A percentile compares a stretch with the other conserved stretches of the same genome.
Conservation (phyloP, 371 early-diverging fungal genomes). For the Dinochytrium kinnereticum region DNA sequence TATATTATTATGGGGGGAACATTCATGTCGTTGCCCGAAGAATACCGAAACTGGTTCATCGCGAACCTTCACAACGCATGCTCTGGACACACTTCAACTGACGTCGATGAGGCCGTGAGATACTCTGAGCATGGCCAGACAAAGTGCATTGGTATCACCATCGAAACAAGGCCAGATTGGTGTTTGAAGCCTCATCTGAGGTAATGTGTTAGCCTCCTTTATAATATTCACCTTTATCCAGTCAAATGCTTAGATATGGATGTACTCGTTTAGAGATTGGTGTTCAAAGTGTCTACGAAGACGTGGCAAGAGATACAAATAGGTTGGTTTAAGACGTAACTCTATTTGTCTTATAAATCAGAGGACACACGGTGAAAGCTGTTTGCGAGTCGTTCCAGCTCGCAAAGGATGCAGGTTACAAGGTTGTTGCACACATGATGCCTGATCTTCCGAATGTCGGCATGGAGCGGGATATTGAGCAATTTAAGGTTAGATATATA, state of each 20-base stretch:
- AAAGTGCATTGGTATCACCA: conserved; percentile 99
- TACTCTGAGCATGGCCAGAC: conserved; percentile 95
- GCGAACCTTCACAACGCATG: conserved; percentile 97
- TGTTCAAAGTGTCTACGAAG: conserved; percentile 99
- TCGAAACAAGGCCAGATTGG: conserved; percentile 99
- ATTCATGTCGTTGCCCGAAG: conserved; percentile 97
- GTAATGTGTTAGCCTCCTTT: conserved; percentile 18
- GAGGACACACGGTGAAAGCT: conserved; percentile 99
- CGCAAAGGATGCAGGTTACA: conserved; percentile 99
- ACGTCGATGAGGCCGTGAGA: conserved; percentile 97
- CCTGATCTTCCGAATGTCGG: conserved; percentile 99
- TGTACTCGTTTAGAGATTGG: conserved; percentile 99
- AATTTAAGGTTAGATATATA: conserved; percentile 80
- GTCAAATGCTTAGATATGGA: conserved; percentile 99
- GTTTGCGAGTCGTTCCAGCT: conserved; percentile 94
- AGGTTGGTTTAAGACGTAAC: conserved; percentile 48
- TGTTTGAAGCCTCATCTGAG: conserved; percentile 96
- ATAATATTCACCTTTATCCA: not conserved
- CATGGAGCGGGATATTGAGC: conserved; percentile 99
- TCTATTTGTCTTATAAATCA: conserved; percentile 12
- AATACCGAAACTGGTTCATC: conserved; percentile 98
- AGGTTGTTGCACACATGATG: conserved; percentile 99
- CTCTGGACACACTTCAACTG: conserved; percentile 88
- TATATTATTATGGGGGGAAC: conserved; percentile 99
- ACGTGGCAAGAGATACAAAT: conserved; percentile 99